A percentile compares a stretch with the other conserved stretches of the same genome.
These are phyloP conservation scores for Papiliotrema terrestris DNA, from an alignment of 1,284 basidiomycete species.

Conservation along the genomic window DNA sequence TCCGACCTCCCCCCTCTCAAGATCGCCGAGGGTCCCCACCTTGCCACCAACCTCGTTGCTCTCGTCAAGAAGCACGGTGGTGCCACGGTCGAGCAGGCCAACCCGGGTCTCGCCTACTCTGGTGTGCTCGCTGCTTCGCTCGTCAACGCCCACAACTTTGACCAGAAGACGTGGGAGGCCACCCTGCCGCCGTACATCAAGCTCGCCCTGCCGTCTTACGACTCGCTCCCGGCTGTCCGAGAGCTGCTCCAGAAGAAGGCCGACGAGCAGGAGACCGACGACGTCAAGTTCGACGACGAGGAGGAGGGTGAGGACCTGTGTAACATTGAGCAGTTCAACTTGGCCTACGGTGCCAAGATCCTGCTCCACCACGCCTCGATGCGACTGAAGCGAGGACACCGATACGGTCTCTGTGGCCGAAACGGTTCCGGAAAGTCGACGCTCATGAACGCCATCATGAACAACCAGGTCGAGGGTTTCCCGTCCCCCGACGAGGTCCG, in stretches of 20 bases:
- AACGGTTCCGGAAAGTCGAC: conserved; percentile 99
- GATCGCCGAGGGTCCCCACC: conserved; percentile 63
- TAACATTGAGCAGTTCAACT: conserved; percentile 78
- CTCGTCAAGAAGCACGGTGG: conserved; percentile 79
- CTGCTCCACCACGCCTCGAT: conserved; percentile 92
- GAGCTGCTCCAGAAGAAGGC: conserved; percentile 89
- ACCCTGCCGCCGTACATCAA: conserved; percentile 70
- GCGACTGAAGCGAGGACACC: conserved; percentile 96
- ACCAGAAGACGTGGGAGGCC: conserved; percentile 79
- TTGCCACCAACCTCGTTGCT: conserved; percentile 63
- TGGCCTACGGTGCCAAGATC: conserved; percentile 98
- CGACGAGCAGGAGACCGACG: conserved; percentile 68
- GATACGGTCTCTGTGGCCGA: conserved; percentile 96
- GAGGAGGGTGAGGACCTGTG: conserved; percentile 97
- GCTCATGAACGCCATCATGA: conserved; percentile 94
- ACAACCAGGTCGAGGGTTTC: conserved; percentile 97
- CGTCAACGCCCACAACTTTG: conserved; percentile 87
- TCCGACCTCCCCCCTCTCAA: conserved; percentile 83
- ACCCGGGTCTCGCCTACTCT: conserved; percentile 67
- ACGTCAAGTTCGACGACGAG: conserved; percentile 74
- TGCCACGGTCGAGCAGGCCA: conserved; percentile 53
- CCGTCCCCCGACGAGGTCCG: conserved; percentile 85
- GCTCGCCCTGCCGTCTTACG: conserved; percentile 63
- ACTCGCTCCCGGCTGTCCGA: conserved; percentile 65
- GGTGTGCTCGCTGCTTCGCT: conserved; percentile 77